phyloP scores from a whole-genome alignment of 768 basidiomycete genomes.

The Lentinula boryana region DNA sequence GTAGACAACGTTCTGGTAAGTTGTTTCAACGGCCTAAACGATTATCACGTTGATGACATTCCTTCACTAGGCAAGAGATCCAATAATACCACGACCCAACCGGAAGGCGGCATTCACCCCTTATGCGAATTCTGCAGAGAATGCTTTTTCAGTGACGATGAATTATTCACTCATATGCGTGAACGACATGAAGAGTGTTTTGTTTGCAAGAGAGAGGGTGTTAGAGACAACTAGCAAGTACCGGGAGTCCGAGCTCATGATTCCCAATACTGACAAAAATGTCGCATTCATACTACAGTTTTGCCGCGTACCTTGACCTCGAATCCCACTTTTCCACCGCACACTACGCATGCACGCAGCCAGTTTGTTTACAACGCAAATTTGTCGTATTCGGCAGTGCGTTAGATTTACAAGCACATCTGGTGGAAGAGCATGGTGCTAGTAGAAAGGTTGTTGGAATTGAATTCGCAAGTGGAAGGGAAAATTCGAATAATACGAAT shows the following conservation, averaged over 20 bases:
- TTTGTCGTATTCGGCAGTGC: slow-evolving; percentile 91
- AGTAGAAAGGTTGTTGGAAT: slow-evolving; percentile 62
- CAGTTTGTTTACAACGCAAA: slow-evolving; percentile 75
- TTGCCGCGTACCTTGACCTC: slow-evolving; percentile 24
- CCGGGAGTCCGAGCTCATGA: background rate
- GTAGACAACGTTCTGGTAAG: background rate
- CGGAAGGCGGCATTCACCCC: slow-evolving; percentile 72
- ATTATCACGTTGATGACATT: background rate
- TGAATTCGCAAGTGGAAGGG: slow-evolving; percentile 24
- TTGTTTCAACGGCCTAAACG: background rate
- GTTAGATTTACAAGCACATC: slow-evolving; percentile 88
- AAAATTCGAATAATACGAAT: slow-evolving; percentile 33
- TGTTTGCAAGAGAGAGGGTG: slow-evolving; percentile 78
- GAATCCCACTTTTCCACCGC: slow-evolving; percentile 70
- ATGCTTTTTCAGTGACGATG: slow-evolving; percentile 90
- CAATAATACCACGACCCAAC: slow-evolving; percentile 22
- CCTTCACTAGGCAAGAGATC: background rate
- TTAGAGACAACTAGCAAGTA: slow-evolving; percentile 80
- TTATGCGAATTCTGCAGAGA: slow-evolving; percentile 88
- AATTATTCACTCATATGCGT: slow-evolving; percentile 90
- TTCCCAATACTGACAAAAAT: slow-evolving; percentile 71
- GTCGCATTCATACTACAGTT: slow-evolving; percentile 40
- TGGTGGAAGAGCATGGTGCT: slow-evolving; percentile 76
- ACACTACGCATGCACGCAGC: slow-evolving; percentile 75
- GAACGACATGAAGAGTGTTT: slow-evolving; percentile 96